These are phyloP conservation scores for Leucaena leucocephala DNA, from an alignment of 306 rosid species.

Conservation along the genomic window DNA sequence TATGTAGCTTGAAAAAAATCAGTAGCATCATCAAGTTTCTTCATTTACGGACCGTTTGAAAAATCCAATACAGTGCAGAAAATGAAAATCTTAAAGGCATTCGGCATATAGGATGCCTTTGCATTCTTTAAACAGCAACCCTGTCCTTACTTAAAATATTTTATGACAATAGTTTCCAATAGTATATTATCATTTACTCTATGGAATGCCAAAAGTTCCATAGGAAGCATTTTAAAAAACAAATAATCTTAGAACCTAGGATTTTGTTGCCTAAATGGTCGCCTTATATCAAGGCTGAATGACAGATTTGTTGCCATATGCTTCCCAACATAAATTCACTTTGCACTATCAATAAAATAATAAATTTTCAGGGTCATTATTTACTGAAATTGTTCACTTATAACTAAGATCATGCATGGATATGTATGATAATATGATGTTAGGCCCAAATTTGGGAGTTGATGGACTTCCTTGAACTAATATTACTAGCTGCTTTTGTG, in stretches of 20 bases:
- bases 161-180: not conserved
- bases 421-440: not conserved
- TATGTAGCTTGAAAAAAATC: slow-evolving; percentile 5
- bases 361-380: too few relatives aligned
- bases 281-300: too few relatives aligned
- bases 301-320: too few relatives aligned
- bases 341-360: too few relatives aligned
- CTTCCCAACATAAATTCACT: too few relatives aligned
- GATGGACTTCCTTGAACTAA: not conserved
- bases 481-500: not conserved
- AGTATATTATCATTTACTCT: not conserved
- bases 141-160: not conserved
- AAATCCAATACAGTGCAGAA: not conserved
- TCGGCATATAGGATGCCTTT: not conserved
- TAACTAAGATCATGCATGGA: not conserved
- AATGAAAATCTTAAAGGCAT: not conserved
- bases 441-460: not conserved
- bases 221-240: not conserved
- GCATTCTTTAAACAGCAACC: not conserved
- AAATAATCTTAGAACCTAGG: too few relatives aligned
- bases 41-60: not conserved
- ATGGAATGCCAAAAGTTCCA: not conserved
- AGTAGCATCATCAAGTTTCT: slow-evolving; percentile 1
- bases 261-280: too few relatives aligned
- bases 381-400: too few relatives aligned